These are phyloP conservation scores for Metschnikowia kofuensis DNA, from an alignment of 805 yeast species.

Conservation along the genomic window DNA sequence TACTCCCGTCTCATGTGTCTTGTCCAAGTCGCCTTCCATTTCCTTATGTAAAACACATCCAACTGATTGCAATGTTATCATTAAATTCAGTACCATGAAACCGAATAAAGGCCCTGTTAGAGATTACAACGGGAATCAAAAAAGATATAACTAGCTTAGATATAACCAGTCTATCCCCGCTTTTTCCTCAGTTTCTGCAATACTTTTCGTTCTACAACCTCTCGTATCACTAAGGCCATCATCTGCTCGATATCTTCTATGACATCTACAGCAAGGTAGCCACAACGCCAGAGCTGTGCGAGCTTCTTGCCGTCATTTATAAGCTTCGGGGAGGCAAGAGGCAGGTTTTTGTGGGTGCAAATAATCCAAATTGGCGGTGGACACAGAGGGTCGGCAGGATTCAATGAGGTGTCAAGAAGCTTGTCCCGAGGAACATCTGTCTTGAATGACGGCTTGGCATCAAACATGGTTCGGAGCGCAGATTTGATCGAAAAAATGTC, in stretches of 20 bases:
- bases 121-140: no score
- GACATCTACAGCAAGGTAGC: slow-evolving; percentile 63
- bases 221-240: slow-evolving; percentile 56
- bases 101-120: no score
- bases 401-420: slow-evolving; percentile 25
- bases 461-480: slow-evolving; percentile 59
- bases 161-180: no score
- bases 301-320: slow-evolving; percentile 55
- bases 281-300: slow-evolving; percentile 61
- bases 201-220: slow-evolving; percentile 47
- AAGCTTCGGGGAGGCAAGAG: slow-evolving; percentile 57
- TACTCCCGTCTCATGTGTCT: no score
- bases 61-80: no score
- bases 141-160: no score
- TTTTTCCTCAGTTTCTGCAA: slow-evolving; percentile 8
- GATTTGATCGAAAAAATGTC: slow-evolving; percentile 62
- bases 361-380: slow-evolving; percentile 67
- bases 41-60: no score
- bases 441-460: slow-evolving; percentile 29
- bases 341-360: slow-evolving; percentile 60
- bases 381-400: slow-evolving; percentile 34
- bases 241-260: slow-evolving; percentile 54
- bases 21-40: no score
- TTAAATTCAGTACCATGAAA: no score
- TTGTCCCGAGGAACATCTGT: slow-evolving; percentile 5